Conservation (phyloP, 2,329 filamentous ascomycete genomes). For the Colletotrichum tofieldiae region DNA sequence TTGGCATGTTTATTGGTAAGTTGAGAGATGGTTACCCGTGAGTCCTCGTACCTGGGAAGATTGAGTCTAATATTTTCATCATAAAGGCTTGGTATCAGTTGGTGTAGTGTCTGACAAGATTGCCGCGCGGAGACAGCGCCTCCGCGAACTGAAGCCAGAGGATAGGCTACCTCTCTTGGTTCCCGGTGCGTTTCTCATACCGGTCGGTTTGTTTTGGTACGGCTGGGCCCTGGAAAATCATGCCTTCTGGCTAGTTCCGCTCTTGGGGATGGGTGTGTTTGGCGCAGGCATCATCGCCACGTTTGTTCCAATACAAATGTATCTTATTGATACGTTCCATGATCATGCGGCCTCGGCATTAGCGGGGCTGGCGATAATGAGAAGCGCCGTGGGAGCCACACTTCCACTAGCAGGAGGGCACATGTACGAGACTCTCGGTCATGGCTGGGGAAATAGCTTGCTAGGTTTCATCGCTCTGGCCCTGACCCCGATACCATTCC, state of each 20-base stretch:
- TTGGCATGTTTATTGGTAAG: slow-evolving; percentile 27
- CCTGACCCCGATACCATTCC: slow-evolving; percentile 61
- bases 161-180: slow-evolving; percentile 41
- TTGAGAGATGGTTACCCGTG: no score
- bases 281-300: slow-evolving; percentile 62
- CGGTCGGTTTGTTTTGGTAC: slow-evolving; percentile 48
- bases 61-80: no score
- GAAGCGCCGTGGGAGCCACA: slow-evolving; percentile 57
- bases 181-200: slow-evolving; percentile 30
- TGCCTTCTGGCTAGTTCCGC: slow-evolving; percentile 72
- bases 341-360: slow-evolving; percentile 67
- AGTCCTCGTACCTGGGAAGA: no score
- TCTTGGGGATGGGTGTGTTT: slow-evolving; percentile 66
- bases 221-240: slow-evolving; percentile 60
- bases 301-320: slow-evolving; percentile 72
- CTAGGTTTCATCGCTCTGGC: slow-evolving; percentile 60
- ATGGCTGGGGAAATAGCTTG: slow-evolving; percentile 46
- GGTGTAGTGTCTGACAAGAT: slow-evolving; percentile 36
- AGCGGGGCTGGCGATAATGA: slow-evolving; percentile 74
- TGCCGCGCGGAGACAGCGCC: slow-evolving; percentile 23
- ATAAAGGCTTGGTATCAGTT: no score
- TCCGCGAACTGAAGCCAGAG: slow-evolving; percentile 43
- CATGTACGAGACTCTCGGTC: slow-evolving; percentile 43
- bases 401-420: slow-evolving; percentile 42
- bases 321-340: slow-evolving; percentile 74